Base-by-base conservation (phyloP, 2,329 filamentous ascomycete species). In the Neofusicoccum kwambonambiense region DNA sequence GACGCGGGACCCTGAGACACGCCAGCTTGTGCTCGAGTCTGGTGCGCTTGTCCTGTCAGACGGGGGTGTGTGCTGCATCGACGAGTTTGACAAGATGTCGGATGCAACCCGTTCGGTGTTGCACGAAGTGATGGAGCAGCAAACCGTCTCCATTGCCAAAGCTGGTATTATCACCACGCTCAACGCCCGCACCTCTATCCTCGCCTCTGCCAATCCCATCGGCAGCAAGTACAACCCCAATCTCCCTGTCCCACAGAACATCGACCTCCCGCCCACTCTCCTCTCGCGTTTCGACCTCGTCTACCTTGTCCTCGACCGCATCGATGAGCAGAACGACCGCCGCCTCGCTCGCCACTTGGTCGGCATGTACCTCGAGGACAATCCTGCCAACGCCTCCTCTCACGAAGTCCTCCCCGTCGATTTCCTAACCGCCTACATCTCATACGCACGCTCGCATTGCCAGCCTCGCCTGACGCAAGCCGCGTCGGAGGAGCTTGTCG, bases 141-240 rank as follows among this genome's bases (percentile, higher is more conserved):
- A 92, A 75, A 92, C 89, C 0, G 89, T 92, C 1, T 91, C 89
- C 3, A 90, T 92, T 70, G 89, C 89, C 31, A 92, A 92, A 77
- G 89, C 89, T 2, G 89, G 89, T 67, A 91, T 92, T 74, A 92
- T 91, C 72, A 91, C 89, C 1, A 99, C 95, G 0, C 83, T 99
- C 67, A 99, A 99, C 75, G 95, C 95, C 31, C 86, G 95, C 74
- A 98, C 95, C 1, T 96, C 91, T 68, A 97, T 99, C 73, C 87
- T 99, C 35, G 95, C 95, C 15, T 98, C 94, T 11, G 95, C 95
- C 77, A 99, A 99, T 75, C 95, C 95, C 1, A 98, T 99, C 69
- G 95, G 95, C 72, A 97, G 92, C 80, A 93, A 96, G 75, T 99
- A 99, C 81, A 98, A 99, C 78, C 91, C 92, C 2, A 94, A 97